Evolutionary conservation across 768 basidiomycete genomes (phyloP).

Genomic region (Amanita pseudoporphyria): DNA sequence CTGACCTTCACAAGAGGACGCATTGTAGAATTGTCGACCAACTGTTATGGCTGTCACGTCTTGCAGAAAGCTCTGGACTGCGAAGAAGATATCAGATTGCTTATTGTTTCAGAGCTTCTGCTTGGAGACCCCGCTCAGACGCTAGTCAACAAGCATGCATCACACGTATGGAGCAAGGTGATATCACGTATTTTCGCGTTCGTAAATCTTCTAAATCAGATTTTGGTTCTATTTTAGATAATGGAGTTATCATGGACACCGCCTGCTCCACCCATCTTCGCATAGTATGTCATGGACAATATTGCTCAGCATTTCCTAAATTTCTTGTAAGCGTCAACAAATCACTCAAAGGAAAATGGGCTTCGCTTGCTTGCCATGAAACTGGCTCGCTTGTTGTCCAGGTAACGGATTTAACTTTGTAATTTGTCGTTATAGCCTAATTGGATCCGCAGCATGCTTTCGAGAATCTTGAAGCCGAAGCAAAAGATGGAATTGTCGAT

Average conservation of each 20-base stretch:
- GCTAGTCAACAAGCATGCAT: slow-evolving; percentile 83
- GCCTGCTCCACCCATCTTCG: slow-evolving; percentile 82
- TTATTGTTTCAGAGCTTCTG: slow-evolving; percentile 80
- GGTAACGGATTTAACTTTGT: slow-evolving; percentile 28
- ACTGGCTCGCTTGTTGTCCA: slow-evolving; percentile 85
- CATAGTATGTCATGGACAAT: slow-evolving; percentile 44
- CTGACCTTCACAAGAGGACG: slow-evolving; percentile 42
- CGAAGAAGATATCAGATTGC: slow-evolving; percentile 74
- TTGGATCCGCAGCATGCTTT: slow-evolving; percentile 54
- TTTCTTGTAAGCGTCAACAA: slow-evolving; percentile 59
- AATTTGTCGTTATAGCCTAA: slow-evolving; percentile 1
- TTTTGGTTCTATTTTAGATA: slow-evolving; percentile 36
- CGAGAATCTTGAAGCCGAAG: slow-evolving; percentile 75
- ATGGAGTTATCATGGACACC: slow-evolving; percentile 88
- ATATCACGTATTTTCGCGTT: not conserved
- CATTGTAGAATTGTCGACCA: slow-evolving; percentile 79
- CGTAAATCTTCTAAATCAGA: slow-evolving; percentile 7
- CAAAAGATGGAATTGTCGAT: slow-evolving; percentile 78
- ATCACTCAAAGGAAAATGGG: slow-evolving; percentile 84
- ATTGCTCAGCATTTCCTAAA: slow-evolving; percentile 3
- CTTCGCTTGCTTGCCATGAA: slow-evolving; percentile 81
- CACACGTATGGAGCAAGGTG: slow-evolving; percentile 90
- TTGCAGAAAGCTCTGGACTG: slow-evolving; percentile 87
- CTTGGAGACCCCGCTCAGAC: slow-evolving; percentile 80
- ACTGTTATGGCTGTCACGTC: slow-evolving; percentile 86